A percentile compares a stretch with the other conserved stretches of the same genome.
These are phyloP conservation scores for Phytophthora pistaciae DNA, from an alignment of 352 stramenopile species.

Conservation along the genomic window DNA sequence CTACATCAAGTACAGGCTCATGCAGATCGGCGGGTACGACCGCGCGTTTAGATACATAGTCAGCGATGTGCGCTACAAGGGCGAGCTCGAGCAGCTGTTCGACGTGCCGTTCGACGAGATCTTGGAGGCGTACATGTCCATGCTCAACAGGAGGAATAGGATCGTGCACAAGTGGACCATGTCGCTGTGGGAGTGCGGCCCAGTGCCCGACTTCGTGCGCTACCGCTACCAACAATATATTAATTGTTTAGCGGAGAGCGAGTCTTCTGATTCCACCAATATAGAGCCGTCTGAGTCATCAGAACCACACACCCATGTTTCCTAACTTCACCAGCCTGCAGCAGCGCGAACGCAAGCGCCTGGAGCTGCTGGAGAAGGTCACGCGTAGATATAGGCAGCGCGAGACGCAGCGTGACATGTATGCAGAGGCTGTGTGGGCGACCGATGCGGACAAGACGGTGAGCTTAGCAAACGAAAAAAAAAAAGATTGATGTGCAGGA, in stretches of 20 bases:
- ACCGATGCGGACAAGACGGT: not conserved
- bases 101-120: slow-evolving; percentile 15
- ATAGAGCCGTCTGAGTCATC: not conserved
- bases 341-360: slow-evolving; percentile 1
- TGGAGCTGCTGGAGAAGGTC: slow-evolving; percentile 5
- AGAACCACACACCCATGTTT: slow-evolving; percentile 2
- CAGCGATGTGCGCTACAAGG: not conserved
- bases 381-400: not conserved
- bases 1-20: slow-evolving; percentile 5
- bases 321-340: slow-evolving; percentile 5
- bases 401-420: slow-evolving; percentile 6
- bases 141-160: slow-evolving; percentile 1
- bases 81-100: slow-evolving; percentile 9
- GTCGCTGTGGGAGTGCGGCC: not conserved
- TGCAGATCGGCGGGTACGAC: not conserved
- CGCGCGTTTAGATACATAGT: slow-evolving; percentile 1
- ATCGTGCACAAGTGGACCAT: slow-evolving; percentile 16
- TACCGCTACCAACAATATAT: not conserved
- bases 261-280: not conserved
- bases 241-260: slow-evolving; percentile 1
- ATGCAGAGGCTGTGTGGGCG: slow-evolving; percentile 2
- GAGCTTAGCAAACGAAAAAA: not conserved
- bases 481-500: not conserved
- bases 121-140: not conserved
- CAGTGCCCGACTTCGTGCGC: not conserved